Evolutionary conservation across 768 basidiomycete genomes (phyloP).

Genomic region (Tricholoma hemisulphureum): DNA sequence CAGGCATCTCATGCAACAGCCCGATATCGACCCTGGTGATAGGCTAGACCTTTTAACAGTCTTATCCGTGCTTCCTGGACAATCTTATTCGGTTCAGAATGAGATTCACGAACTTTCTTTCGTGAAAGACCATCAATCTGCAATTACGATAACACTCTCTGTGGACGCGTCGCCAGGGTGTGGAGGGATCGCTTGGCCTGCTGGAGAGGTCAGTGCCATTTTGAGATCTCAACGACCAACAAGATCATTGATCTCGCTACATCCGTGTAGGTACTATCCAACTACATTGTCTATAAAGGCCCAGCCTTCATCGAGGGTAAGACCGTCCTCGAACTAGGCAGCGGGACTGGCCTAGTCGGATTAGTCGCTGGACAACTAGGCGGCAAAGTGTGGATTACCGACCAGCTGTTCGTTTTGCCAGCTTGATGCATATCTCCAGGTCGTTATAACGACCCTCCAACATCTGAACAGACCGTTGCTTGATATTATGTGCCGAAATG

Average conservation of each 20-base stretch:
- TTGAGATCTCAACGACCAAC: constrained; percentile 8
- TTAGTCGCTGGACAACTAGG: constrained; percentile 74
- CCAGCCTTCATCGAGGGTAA: constrained; percentile 48
- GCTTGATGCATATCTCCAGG: constrained; percentile 9
- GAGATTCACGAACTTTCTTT: constrained; percentile 49
- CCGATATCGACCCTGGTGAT: constrained; percentile 16
- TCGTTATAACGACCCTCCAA: constrained; percentile 8
- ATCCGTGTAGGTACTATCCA: constrained; percentile 64
- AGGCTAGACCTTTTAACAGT: constrained; percentile 21
- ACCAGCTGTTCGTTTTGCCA: constrained; percentile 73
- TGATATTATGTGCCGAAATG: constrained; percentile 75
- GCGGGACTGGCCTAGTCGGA: constrained; percentile 92
- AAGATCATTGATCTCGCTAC: constrained; percentile 7
- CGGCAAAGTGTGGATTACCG: constrained; percentile 76
- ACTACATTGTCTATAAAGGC: constrained; percentile 65
- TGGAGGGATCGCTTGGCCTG: constrained; percentile 91
- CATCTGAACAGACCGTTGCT: constrained; percentile 59
- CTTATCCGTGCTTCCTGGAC: constrained; percentile 47
- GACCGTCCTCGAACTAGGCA: constrained; percentile 79
- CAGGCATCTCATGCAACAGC: constrained; percentile 52
- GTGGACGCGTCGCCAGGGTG: constrained; percentile 87
- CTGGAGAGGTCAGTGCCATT: constrained; percentile 66
- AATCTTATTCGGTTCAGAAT: constrained; percentile 49
- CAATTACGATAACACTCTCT: constrained; percentile 48
- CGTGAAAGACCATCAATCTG: constrained; percentile 16